A percentile compares a stretch with the other conserved stretches of the same genome.
Evolutionary conservation across 306 rosid species (phyloP).

Genomic region (Prunus mume): DNA sequence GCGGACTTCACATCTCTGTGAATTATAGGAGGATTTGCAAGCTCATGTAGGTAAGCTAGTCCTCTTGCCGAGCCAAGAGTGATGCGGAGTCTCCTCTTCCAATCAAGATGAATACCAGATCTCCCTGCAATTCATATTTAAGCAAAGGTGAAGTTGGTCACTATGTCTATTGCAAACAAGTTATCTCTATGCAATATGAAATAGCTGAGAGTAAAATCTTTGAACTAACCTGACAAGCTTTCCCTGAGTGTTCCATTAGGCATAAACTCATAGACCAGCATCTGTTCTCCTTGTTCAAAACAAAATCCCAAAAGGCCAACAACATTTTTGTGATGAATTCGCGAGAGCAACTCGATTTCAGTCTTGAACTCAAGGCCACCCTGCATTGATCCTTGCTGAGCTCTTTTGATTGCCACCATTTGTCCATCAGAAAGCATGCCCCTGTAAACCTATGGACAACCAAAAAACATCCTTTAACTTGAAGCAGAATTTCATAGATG

Average conservation of each 20-base stretch:
- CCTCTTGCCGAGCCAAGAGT: slow-evolving; percentile 98
- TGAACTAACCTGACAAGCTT: slow-evolving; percentile 61
- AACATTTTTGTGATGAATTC: slow-evolving; percentile 98
- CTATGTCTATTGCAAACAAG: neutral
- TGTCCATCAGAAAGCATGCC: slow-evolving; percentile 74
- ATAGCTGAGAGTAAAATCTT: neutral
- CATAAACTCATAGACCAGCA: slow-evolving; percentile 85
- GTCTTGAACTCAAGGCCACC: slow-evolving; percentile 93
- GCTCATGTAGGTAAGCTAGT: slow-evolving; percentile 91
- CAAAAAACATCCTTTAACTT: neutral
- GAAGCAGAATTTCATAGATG: slow-evolving; percentile 2
- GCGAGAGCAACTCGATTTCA: slow-evolving; percentile 91
- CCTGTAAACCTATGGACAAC: slow-evolving; percentile 61
- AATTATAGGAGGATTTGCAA: slow-evolving; percentile 93
- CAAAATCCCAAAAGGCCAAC: slow-evolving; percentile 94
- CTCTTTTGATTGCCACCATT: slow-evolving; percentile 83
- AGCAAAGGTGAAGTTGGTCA: neutral
- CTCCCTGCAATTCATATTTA: slow-evolving; percentile 50
- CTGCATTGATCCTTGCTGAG: slow-evolving; percentile 96
- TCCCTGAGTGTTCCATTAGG: slow-evolving; percentile 83
- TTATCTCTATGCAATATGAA: neutral
- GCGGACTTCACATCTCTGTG: slow-evolving; percentile 89
- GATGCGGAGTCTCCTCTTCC: slow-evolving; percentile 92
- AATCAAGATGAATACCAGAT: slow-evolving; percentile 73
- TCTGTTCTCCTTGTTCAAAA: slow-evolving; percentile 93